These are phyloP conservation scores for Pinus tabuliformis DNA, from an alignment of 75 land plant species.

Conservation along the genomic window DNA sequence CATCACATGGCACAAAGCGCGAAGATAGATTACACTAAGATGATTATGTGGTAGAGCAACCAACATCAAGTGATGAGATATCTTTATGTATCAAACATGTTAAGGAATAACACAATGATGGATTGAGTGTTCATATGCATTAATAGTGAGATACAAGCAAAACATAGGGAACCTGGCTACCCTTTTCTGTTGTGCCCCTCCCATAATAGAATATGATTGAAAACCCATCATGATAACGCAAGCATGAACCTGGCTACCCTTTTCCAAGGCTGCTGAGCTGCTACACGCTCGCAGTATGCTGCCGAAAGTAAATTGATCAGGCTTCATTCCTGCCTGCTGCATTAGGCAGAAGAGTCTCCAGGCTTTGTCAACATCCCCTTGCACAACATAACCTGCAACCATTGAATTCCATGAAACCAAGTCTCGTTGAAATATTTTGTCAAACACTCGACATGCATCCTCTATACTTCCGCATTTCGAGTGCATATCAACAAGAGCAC, in stretches of 20 bases:
- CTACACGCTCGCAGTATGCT: conserved; percentile 8
- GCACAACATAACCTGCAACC: conserved; percentile 32
- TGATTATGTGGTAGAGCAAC: no score
- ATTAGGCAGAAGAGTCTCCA: conserved; percentile 11
- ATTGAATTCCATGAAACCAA: conserved; percentile 55
- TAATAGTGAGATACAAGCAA: no score
- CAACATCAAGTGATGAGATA: no score
- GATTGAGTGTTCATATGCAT: no score
- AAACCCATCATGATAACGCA: conserved; percentile 6
- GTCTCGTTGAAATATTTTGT: conserved; percentile 31
- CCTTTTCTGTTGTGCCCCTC: no score
- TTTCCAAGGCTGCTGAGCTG: conserved; percentile 2
- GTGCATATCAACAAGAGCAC: conserved; percentile 34
- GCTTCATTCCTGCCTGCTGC: neutral
- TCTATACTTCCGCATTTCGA: conserved; percentile 23
- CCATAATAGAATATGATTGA: conserved; percentile 4
- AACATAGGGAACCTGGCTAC: no score
- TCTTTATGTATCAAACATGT: no score
- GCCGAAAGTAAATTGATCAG: neutral
- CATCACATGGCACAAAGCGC: no score
- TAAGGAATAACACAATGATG: no score
- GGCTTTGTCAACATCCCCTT: conserved; percentile 26
- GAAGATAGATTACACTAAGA: no score
- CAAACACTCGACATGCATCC: conserved; percentile 36
- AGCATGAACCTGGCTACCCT: conserved; percentile 15